Percentiles rank a stretch among this genome's conserved stretches.
phyloP scores from a whole-genome alignment of 352 stramenopile genomes.

The Achlya hypogyna region DNA sequence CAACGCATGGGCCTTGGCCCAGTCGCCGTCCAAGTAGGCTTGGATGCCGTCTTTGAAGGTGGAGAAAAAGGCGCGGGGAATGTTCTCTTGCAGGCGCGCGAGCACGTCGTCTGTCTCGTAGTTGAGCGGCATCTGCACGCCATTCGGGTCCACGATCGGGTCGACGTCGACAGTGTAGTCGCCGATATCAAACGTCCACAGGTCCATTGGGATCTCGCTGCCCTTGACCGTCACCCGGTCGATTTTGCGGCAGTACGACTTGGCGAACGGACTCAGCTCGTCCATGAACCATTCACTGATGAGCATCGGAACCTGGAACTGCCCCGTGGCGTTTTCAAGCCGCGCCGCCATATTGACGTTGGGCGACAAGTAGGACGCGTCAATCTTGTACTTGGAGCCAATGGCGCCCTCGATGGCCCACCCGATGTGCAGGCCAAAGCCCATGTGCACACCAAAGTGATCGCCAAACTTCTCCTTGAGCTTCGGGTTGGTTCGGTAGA shows the following conservation, averaged over 20 bases:
- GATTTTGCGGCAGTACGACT: slow-evolving; percentile 87
- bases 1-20: slow-evolving; percentile 68
- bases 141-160: slow-evolving; percentile 39
- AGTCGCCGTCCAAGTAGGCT: slow-evolving; percentile 90
- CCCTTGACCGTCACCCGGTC: slow-evolving; percentile 96
- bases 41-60: slow-evolving; percentile 89
- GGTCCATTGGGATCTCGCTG: slow-evolving; percentile 89
- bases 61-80: slow-evolving; percentile 82
- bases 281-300: slow-evolving; percentile 93
- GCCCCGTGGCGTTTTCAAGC: slow-evolving; percentile 92
- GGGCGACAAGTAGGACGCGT: slow-evolving; percentile 96
- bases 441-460: slow-evolving; percentile 88
- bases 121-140: slow-evolving; percentile 73
- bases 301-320: slow-evolving; percentile 93
- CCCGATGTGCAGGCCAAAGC: slow-evolving; percentile 96
- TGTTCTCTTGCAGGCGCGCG: slow-evolving; percentile 59
- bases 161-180: slow-evolving; percentile 59
- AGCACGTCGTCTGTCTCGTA: slow-evolving; percentile 71
- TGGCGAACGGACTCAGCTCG: slow-evolving; percentile 80
- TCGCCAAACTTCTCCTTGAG: slow-evolving; percentile 75
- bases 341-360: slow-evolving; percentile 97
- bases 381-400: slow-evolving; percentile 96
- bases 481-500: slow-evolving; percentile 78
- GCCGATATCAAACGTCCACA: slow-evolving; percentile 92
- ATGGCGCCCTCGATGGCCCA: slow-evolving; percentile 99